Evolutionary conservation across 2,329 filamentous ascomycete species (phyloP), one percentile per base, ranked within the genome.

Genomic region (Phialophora verrucosa): DNA sequence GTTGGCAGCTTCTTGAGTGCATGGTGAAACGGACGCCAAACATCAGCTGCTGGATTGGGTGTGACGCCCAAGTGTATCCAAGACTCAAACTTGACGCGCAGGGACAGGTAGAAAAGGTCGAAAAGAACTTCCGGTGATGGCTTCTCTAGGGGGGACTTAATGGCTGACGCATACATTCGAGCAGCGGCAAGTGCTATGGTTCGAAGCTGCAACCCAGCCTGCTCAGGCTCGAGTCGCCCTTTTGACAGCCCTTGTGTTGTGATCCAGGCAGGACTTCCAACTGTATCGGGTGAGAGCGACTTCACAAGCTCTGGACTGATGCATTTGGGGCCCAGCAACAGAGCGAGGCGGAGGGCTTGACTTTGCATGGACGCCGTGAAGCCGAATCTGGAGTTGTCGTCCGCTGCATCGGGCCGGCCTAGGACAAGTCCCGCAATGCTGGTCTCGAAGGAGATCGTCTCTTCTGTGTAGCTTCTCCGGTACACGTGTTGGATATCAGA

Each of bases 161-260:
- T 59, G 17, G 61, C 62, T 20, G 57, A 31, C 3, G 66, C 47
- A 54, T 69, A 69, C 29, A 73, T 51, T 56, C 69, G 72, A 11
- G 68, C 59, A 12, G 83, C 66, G 2, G 73, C 76, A 63, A 79
- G 80, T 1, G 81, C 79, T 5, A 82, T 73, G 1, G 79, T 70
- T 63, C 82, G 78, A n/a, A 83, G 72, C 65, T 83, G 80, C 23
- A 78, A 69, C 12, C 78, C 78, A 29, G 78, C 78, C 64, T 80
- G 80, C 44, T 80, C 79, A 29, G 73, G 73, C 3, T 74, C 64
- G 5, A 82, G 62, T n/a, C 65, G 70, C 4, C 76, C 75, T 2
- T 73, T 69, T n/a, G 80, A 74, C 14, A 78, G 60, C 2, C 79
- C 80, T 23, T 72, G 72, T 57, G 77, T 38, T 47, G 81, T 80